Percentiles rank a stretch among this genome's conserved stretches.
These are phyloP conservation scores for Heterobasidion irregulare DNA, from an alignment of 1,284 basidiomycete species.

Conservation along the genomic window DNA sequence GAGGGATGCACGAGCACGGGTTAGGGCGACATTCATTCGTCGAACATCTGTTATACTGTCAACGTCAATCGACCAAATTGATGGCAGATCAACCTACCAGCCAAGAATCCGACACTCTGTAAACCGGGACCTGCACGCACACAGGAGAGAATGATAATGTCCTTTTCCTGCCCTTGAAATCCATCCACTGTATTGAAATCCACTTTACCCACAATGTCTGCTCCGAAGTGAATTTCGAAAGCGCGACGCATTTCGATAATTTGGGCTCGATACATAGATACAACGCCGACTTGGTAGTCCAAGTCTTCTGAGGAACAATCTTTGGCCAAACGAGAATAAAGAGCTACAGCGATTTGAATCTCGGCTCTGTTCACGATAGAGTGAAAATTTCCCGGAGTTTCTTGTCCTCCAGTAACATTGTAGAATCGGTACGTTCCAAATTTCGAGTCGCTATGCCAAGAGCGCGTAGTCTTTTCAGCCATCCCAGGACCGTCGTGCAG, in stretches of 20 bases:
- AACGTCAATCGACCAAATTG: conserved; percentile 7
- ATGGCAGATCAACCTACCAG: conserved; percentile 40
- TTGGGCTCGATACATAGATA: conserved; percentile 96
- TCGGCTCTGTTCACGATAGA: conserved; percentile 81
- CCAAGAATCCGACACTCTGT: conserved; percentile 80
- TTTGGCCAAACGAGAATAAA: conserved; percentile 69
- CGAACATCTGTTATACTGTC: conserved; percentile 49
- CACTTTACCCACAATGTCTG: conserved; percentile 63
- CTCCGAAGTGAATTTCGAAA: conserved; percentile 72
- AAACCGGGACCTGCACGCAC: conserved; percentile 85
- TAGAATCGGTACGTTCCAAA: conserved; percentile 91
- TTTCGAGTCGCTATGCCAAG: conserved; percentile 79
- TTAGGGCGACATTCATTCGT: conserved; percentile 97
- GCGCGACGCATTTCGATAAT: conserved; percentile 67
- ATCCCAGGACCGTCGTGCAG: conserved; percentile 88
- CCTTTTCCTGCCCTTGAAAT: conserved; percentile 97
- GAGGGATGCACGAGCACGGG: conserved; percentile 89
- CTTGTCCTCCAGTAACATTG: conserved; percentile 59
- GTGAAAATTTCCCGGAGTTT: conserved; percentile 44
- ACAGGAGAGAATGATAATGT: conserved; percentile 92
- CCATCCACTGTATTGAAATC: conserved; percentile 99
- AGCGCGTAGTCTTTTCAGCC: conserved; percentile 73
- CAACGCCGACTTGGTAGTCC: conserved; percentile 78
- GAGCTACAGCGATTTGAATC: conserved; percentile 67
- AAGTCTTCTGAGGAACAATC: conserved; percentile 65